Percentiles rank a stretch among this genome's conserved stretches.
These are phyloP conservation scores for Phaeolepiota aurea DNA, from an alignment of 768 basidiomycete genomes.

Conservation along the genomic window DNA sequence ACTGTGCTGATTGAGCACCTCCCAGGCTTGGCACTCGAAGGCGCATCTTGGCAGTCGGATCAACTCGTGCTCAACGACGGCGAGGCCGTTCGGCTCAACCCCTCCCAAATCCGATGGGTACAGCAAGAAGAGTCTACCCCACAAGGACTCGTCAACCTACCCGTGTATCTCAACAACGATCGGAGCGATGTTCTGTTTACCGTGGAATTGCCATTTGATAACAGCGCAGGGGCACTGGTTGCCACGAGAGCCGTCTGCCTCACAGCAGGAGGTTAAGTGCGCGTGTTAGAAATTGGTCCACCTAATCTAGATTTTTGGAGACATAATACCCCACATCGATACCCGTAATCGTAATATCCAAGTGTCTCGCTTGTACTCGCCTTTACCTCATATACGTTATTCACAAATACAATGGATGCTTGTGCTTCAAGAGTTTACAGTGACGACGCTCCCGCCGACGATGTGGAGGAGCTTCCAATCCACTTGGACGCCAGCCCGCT, in stretches of 20 bases:
- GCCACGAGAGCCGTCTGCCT: conserved; percentile 88
- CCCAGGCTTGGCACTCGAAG: conserved; percentile 85
- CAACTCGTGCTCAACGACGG: conserved; percentile 80
- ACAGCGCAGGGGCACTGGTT: conserved; percentile 56
- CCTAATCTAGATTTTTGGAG: not conserved
- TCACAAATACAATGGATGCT: not conserved
- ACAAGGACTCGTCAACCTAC: conserved; percentile 60
- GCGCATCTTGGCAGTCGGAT: conserved; percentile 68
- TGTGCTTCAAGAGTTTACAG: conserved; percentile 10
- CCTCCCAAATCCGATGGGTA: conserved; percentile 86
- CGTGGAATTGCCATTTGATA: conserved; percentile 74
- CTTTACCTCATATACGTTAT: too few species aligned
- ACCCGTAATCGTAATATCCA: too few species aligned
- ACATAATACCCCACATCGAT: not conserved
- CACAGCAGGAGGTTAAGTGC: conserved; percentile 60
- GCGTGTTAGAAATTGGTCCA: not conserved
- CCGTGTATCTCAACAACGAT: conserved; percentile 88
- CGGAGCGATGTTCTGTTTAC: conserved; percentile 89
- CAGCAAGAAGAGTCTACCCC: conserved; percentile 38
- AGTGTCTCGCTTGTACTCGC: too few species aligned
- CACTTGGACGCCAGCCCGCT: conserved; percentile 62
- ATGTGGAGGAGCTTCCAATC: conserved; percentile 87
- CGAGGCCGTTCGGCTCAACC: conserved; percentile 64
- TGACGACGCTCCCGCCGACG: conserved; percentile 31
- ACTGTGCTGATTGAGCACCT: too few species aligned